Evolutionary conservation across 2,329 filamentous ascomycete genomes (phyloP).

Genomic region (Cladosporium sp.): DNA sequence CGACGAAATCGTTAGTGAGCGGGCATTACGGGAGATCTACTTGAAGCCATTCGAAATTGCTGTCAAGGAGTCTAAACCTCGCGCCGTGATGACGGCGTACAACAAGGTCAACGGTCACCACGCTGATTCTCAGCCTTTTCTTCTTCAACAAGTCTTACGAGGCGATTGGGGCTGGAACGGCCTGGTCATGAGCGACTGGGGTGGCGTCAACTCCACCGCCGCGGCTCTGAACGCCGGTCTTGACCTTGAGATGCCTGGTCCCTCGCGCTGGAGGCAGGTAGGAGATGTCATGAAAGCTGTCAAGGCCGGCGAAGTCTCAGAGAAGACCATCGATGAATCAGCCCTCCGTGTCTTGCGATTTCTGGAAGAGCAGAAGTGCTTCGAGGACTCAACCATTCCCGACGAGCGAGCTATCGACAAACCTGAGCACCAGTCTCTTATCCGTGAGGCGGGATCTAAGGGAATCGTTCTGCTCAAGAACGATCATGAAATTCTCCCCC

Average conservation of each 20-base stretch:
- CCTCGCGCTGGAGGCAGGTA: background rate
- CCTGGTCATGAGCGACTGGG: constrained; percentile 65
- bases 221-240: constrained; percentile 67
- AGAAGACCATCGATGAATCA: constrained; percentile 58
- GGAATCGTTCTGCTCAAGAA: constrained; percentile 57
- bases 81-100: constrained; percentile 66
- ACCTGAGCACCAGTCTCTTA: constrained; percentile 27
- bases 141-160: constrained; percentile 64
- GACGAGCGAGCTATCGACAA: constrained; percentile 30
- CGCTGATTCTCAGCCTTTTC: constrained; percentile 59
- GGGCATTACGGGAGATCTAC: constrained; percentile 65
- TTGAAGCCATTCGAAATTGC: constrained; percentile 73
- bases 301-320: constrained; percentile 56
- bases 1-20: constrained; percentile 60
- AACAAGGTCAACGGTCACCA: constrained; percentile 73
- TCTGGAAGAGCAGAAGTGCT: constrained; percentile 39
- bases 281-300: constrained; percentile 21
- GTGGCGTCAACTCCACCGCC: constrained; percentile 64
- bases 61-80: constrained; percentile 31
- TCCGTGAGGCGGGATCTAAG: constrained; percentile 25
- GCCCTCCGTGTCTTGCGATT: constrained; percentile 41
- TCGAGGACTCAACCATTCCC: background rate
- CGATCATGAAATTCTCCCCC: constrained; percentile 41
- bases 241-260: constrained; percentile 80
- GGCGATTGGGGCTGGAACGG: constrained; percentile 65